Base-by-base conservation (phyloP, 2,329 filamentous ascomycete species). In the Trichoderma oligosporum region DNA sequence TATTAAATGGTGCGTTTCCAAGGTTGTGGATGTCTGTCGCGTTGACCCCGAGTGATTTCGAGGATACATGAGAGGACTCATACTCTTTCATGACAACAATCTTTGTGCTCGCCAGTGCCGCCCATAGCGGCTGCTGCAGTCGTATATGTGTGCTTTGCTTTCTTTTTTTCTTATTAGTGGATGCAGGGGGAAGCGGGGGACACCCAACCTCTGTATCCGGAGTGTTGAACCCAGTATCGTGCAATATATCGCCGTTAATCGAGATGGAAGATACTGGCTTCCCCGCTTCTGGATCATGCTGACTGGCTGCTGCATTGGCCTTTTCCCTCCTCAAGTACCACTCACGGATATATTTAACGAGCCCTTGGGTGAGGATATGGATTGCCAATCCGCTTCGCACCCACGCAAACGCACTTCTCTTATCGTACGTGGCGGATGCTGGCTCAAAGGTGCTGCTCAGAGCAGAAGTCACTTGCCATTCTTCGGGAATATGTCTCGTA, bases 31-130 rank as follows among this genome's bases (percentile, higher is more conserved):
- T 85, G 67, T 90, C 87, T 67, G 85, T 89, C 65, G 85, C 85
- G 68, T 89, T 87, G 63, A 88, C 85, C 66, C 87, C 87, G 29
- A 82, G 84, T 49, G 85, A 87, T 73, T 91, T 88, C 56, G 83
- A 83, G 60, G 87, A 82, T 58, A 86, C 85, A 70, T 89, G 85
- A 63, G 89, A 93, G 70, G 95, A 83, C 74, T 91, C 88, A 65
- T 90, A 89, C 73, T 91, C 92, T 76, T 96, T 94, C 68, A 95
- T 86, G 74, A 96, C 91, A 66, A 94, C 93, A 70, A 97, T 92
- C 79, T 97, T 97, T 68, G 92, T 96, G 75, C 91, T 96, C 51
- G 92, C 92, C 65, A 97, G 82, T 46, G 92, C 92, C 62, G 92
- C 91, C 92, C 92, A 97, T 63, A 97, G 83, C 47, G 92, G 92